Evolutionary conservation across 805 yeast genomes (phyloP), one percentile per base, ranked within the genome.

Genomic region (Pichia nanzhaoensis): DNA sequence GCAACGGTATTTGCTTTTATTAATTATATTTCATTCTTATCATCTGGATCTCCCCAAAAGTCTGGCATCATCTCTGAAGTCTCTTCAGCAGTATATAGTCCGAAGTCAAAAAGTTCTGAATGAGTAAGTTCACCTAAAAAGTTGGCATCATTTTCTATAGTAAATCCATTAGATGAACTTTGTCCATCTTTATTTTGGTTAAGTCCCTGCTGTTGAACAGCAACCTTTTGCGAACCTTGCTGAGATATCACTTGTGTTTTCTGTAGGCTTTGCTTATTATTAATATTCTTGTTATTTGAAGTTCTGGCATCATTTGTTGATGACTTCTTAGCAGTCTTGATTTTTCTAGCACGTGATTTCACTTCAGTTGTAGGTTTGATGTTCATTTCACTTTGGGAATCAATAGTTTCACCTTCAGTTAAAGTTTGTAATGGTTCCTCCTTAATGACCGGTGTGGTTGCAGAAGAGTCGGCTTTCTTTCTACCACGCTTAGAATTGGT

Each of bases 11-110:
- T n/a, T n/a, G n/a, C n/a, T n/a, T n/a, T n/a, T n/a, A n/a, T 32
- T 34, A 17, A 5, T 39, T 22, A 34, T 19, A 40, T 30, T 37
- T 44, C 27, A 37, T 34, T 19, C 35, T 45, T 41, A 10, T 67
- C 71, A 30, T 68, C 73, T 40, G 68, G 59, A 47, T 68, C 75
- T 18, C 66, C 66, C 74, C 75, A 70, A 44, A 58, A 61, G 49
- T 46, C 48, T 8, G 48, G 34, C 24, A 50, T 39, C 24, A 41
- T 47, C 9, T 45, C 51, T 57, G 60, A 21, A 49, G 64, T 44
- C 55, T 61, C 47, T 61, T 64, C 55, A 57, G 59, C 36, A 62
- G 72, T 45, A 66, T 57, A 42, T 48, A 50, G 55, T 4, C 61
- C 59, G 39, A 63, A 48, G 42, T 58, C 66, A 39, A 46, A 45